Evolutionary conservation across 345 rosid genomes (phyloP).

Genomic region (Kandelia obovata): DNA sequence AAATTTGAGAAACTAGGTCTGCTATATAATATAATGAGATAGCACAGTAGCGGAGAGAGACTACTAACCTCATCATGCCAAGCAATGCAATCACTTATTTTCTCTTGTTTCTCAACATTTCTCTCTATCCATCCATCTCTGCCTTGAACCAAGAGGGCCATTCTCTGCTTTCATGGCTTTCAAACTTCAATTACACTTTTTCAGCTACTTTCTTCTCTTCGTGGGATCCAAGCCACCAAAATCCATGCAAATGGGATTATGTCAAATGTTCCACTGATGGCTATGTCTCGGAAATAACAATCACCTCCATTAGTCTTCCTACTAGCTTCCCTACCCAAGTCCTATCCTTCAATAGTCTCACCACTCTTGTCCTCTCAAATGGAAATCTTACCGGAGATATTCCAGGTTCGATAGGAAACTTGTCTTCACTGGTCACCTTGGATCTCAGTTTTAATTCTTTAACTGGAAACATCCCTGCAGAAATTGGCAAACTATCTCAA

Average conservation of each 20-base stretch:
- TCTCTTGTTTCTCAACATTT: slow-evolving; percentile 43
- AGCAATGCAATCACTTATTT: slow-evolving; percentile 41
- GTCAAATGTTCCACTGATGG: slow-evolving; percentile 43
- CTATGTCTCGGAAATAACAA: slow-evolving; percentile 40
- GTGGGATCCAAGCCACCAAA: slow-evolving; percentile 52
- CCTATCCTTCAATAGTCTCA: slow-evolving; percentile 41
- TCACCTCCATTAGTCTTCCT: slow-evolving; percentile 39
- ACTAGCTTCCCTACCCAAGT: slow-evolving; percentile 49
- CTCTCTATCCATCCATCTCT: slow-evolving; percentile 39
- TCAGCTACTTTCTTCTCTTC: slow-evolving; percentile 55
- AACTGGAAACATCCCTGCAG: slow-evolving; percentile 48
- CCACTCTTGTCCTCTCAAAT: slow-evolving; percentile 43
- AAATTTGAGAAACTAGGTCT: slow-evolving; percentile 14
- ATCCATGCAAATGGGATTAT: slow-evolving; percentile 65
- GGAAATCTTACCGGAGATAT: slow-evolving; percentile 56
- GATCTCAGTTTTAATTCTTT: slow-evolving; percentile 62
- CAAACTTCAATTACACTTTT: slow-evolving; percentile 48
- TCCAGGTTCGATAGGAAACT: slow-evolving; percentile 45
- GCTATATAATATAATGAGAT: slow-evolving; percentile 21
- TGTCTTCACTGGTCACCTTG: slow-evolving; percentile 44
- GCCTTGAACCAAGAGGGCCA: slow-evolving; percentile 68
- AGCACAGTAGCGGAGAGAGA: slow-evolving; percentile 39
- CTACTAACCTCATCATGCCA: slow-evolving; percentile 39
- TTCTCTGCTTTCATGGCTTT: slow-evolving; percentile 67
- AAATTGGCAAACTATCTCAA: slow-evolving; percentile 40